Conservation (phyloP, 2,329 filamentous ascomycete species). For the Alternaria alternata region DNA sequence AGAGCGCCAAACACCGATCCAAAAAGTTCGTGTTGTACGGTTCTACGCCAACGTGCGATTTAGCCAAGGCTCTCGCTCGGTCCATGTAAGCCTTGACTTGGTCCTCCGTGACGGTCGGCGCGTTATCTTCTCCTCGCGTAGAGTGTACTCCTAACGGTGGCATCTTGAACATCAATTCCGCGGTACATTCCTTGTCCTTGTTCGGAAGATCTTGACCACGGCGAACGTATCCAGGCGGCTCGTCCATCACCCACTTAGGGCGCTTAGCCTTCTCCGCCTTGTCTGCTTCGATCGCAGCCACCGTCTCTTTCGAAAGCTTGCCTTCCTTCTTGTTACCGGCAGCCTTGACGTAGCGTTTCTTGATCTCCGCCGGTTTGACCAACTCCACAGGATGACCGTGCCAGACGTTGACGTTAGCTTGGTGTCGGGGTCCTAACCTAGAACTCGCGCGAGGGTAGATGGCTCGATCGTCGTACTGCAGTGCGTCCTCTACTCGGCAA, state of each 20-base stretch:
- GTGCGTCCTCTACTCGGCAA: conserved; percentile 90
- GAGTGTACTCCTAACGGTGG: conserved; percentile 62
- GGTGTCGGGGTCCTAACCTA: conserved; percentile 87
- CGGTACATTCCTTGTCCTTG: conserved; percentile 77
- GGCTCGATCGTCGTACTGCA: conserved; percentile 91
- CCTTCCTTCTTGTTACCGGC: conserved; percentile 74
- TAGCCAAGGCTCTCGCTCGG: conserved; percentile 70
- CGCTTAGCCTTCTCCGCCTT: conserved; percentile 80
- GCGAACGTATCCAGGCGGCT: conserved; percentile 82
- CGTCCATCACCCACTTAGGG: conserved; percentile 93
- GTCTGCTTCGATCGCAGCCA: conserved; percentile 82
- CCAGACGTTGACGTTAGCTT: conserved; percentile 87
- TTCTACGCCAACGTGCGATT: conserved; percentile 71
- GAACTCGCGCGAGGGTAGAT: conserved; percentile 97
- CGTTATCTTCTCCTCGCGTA: conserved; percentile 55
- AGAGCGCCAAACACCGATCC: conserved; percentile 79
- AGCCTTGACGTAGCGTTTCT: conserved; percentile 74
- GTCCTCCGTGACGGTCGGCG: conserved; percentile 58
- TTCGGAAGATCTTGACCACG: conserved; percentile 81
- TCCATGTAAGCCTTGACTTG: conserved; percentile 80
- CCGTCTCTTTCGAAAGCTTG: conserved; percentile 80
- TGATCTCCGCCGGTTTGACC: conserved; percentile 86
- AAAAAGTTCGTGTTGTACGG: conserved; percentile 84
- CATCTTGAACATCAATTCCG: conserved; percentile 80
- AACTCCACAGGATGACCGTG: conserved; percentile 87